A percentile compares a stretch with the other conserved stretches of the same genome.
Conservation (phyloP, 1,284 basidiomycete genomes). For the Ganoderma lingzhi region DNA sequence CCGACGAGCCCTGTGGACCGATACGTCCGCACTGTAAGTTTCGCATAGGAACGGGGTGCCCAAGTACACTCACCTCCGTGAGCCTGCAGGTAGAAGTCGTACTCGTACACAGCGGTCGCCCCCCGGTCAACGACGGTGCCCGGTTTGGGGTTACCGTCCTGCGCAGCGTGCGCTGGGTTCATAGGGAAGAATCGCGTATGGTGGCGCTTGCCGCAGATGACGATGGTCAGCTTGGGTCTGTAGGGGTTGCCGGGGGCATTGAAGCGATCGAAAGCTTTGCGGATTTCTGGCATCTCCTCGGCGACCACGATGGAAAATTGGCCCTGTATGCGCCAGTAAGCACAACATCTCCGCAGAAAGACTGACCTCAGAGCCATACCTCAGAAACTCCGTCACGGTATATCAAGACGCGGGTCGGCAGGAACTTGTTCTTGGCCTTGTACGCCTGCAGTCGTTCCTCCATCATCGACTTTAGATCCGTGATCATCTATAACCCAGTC, state of each 20-base stretch:
- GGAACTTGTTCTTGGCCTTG: conserved; percentile 50
- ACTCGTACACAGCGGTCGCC: conserved; percentile 75
- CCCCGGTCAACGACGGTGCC: conserved; percentile 79
- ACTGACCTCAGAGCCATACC: conserved; percentile 43
- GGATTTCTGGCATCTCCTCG: conserved; percentile 73
- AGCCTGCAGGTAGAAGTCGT: conserved; percentile 80
- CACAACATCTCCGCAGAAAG: background rate
- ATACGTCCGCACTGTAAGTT: background rate
- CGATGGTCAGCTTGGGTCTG: conserved; percentile 74
- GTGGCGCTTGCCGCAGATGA: conserved; percentile 85
- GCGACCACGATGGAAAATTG: conserved; percentile 74
- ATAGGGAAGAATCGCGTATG: conserved; percentile 86
- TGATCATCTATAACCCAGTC: conserved; percentile 64
- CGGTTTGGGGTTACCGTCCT: conserved; percentile 72
- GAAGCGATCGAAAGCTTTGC: conserved; percentile 64
- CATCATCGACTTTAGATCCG: conserved; percentile 75
- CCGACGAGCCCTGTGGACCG: conserved; percentile 44
- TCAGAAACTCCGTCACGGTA: conserved; percentile 85
- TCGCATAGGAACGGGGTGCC: background rate
- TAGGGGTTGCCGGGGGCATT: conserved; percentile 56
- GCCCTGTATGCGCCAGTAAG: conserved; percentile 52
- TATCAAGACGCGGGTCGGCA: conserved; percentile 73
- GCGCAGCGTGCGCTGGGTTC: conserved; percentile 57
- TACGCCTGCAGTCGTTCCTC: conserved; percentile 66
- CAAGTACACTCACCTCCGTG: conserved; percentile 54